phyloP scores from a whole-genome alignment of 495 filamentous ascomycete species.

The Glutinoglossum americanum region DNA sequence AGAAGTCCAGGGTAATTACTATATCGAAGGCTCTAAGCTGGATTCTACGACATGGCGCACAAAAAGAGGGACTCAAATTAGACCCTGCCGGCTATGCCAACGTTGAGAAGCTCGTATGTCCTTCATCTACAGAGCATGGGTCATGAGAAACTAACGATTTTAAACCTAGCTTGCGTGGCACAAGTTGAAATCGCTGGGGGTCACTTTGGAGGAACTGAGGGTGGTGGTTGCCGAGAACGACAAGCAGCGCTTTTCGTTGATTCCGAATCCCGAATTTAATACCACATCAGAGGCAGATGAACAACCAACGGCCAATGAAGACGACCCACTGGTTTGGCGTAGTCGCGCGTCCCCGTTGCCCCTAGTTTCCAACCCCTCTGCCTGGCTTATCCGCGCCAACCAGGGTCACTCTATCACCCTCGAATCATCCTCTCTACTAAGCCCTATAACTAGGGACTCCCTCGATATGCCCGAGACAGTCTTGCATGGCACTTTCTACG shows the following conservation, averaged over 20 bases:
- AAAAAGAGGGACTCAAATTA: conserved; percentile 52
- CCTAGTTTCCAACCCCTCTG: conserved; percentile 25
- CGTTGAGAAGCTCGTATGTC: conserved; percentile 55
- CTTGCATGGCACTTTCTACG: conserved; percentile 74
- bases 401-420: conserved; percentile 71
- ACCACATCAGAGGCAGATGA: conserved; percentile 7
- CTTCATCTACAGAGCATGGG: not conserved
- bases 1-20: conserved; percentile 29
- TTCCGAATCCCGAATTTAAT: conserved; percentile 21
- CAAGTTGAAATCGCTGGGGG: conserved; percentile 42
- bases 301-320: conserved; percentile 10
- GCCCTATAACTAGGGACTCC: conserved; percentile 31
- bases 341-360: conserved; percentile 6
- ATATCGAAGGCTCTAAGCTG: conserved; percentile 66
- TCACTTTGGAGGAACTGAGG: conserved; percentile 52
- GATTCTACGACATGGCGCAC: conserved; percentile 66
- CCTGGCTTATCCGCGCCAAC: conserved; percentile 81
- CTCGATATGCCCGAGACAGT: conserved; percentile 37
- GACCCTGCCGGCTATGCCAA: conserved; percentile 62
- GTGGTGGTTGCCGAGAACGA: conserved; percentile 52
- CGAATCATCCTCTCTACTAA: conserved; percentile 43
- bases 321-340: conserved; percentile 2
- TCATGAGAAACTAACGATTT: not conserved
- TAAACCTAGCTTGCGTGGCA: conserved; percentile 39
- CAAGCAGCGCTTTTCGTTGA: conserved; percentile 74